Base-by-base conservation (phyloP, 495 filamentous ascomycete species). In the Tuber calosporum region DNA sequence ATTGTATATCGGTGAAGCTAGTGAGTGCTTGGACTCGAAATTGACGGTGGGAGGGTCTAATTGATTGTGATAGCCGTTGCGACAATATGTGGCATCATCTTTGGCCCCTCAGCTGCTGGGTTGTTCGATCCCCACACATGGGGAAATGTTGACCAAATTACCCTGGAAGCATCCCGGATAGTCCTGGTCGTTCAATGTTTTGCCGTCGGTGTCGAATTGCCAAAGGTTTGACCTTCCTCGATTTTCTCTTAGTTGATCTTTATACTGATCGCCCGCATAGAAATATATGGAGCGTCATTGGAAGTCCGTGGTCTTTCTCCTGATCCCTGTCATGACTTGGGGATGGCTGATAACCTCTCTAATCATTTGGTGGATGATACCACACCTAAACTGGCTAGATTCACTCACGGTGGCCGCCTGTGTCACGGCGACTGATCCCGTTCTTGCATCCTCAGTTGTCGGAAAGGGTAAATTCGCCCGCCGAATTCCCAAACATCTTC, bases 111-210 rank as follows among this genome's bases (percentile, higher is more conserved):
- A 86, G 95, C 91, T 20, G 94, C 94, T 70, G 91, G 94, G 79
- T 86, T 97, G 48, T 96, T 99, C 83, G 86, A 95, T 79, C 96
- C 96, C 7, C 73, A 82, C 13, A 83, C 87, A 72, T 99, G 96
- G 96, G 94, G 94, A 62, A 97, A 93, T 81, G 87, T 91, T 68
- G 96, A 99, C 84, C 93, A 96, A 78, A 91, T 97, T 80, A 98
- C 96, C 4, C 89, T 98, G 72, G 96, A 99, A 82, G 97, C 94
- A 86, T 97, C 94, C 17, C 90, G 96, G 73, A 94, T 99, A 78
- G 96, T 99, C 74, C 87, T 99, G 43, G 96, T 98, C 71, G 96
- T 99, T 48, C 96, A 99, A 86, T 99, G 96, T 86, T 99, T 99
- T 82, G 96, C 96, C 84, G 93, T 99, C 73, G 96, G 96, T 37